Conservation (phyloP, 371 early-diverging fungal species). For the Zopfochytrium polystomum region DNA sequence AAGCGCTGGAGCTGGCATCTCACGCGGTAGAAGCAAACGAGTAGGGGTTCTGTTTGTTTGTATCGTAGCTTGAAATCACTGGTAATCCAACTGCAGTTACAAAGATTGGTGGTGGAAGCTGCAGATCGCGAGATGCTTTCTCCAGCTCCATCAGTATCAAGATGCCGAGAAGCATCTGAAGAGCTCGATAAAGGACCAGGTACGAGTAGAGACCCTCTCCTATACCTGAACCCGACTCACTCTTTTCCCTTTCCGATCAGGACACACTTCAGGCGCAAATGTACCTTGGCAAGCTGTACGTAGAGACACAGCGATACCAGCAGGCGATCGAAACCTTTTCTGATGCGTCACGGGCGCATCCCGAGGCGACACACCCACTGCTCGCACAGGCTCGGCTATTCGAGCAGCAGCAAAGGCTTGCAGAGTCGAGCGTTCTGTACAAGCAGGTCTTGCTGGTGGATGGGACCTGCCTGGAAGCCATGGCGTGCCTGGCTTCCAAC, state of each 20-base stretch:
- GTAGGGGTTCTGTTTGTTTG: conserved; percentile 1
- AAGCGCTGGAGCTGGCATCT: conserved; percentile 28
- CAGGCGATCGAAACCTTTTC: conserved; percentile 9
- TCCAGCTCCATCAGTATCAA: conserved; percentile 9
- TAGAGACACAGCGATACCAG: conserved; percentile 6
- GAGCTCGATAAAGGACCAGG: conserved; percentile 23
- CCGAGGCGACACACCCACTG: neutral
- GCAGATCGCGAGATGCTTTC: conserved; percentile 26
- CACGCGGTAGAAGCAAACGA: conserved; percentile 4
- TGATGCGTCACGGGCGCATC: neutral
- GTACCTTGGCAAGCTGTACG: conserved; percentile 16
- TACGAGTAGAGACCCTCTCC: conserved; percentile 11
- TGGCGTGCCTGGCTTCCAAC: conserved; percentile 20
- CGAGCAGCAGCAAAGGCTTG: no score
- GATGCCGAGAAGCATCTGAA: conserved; percentile 28
- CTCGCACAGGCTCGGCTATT: neutral
- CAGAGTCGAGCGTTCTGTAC: neutral
- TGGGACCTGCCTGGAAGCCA: conserved; percentile 20
- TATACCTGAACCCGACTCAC: conserved; percentile 17
- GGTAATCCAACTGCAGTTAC: conserved; percentile 14
- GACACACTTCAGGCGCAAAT: conserved; percentile 17
- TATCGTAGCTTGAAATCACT: neutral
- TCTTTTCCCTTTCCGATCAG: conserved; percentile 16
- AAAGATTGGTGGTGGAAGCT: conserved; percentile 38
- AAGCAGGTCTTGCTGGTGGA: conserved; percentile 25